These are phyloP conservation scores for Pulveroboletus frians DNA, from an alignment of 768 basidiomycete species.

Conservation along the genomic window DNA sequence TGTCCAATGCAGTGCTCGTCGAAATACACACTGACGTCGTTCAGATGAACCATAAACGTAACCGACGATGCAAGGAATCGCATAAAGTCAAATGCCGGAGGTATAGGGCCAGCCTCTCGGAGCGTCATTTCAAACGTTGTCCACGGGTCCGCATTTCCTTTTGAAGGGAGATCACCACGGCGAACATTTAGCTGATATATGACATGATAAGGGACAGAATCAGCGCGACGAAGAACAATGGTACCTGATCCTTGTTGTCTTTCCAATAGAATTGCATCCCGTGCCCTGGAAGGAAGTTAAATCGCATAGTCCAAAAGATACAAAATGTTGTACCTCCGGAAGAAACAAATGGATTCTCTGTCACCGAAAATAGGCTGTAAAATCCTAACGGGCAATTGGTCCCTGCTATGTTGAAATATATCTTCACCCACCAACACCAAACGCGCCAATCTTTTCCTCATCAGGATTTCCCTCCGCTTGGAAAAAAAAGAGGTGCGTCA, in stretches of 20 bases:
- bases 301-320: not conserved
- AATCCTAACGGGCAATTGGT: slow-evolving; percentile 41
- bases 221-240: not conserved
- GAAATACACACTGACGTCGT: slow-evolving; percentile 74
- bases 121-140: slow-evolving; percentile 88
- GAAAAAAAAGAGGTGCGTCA: not conserved
- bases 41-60: slow-evolving; percentile 84
- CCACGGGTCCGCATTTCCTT: slow-evolving; percentile 48
- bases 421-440: slow-evolving; percentile 19
- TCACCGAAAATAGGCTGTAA: slow-evolving; percentile 78
- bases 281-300: slow-evolving; percentile 42
- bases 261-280: slow-evolving; percentile 99
- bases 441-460: slow-evolving; percentile 24
- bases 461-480: slow-evolving; percentile 25
- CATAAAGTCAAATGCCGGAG: slow-evolving; percentile 79
- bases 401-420: not conserved
- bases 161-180: slow-evolving; percentile 56
- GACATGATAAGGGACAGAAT: slow-evolving; percentile 1
- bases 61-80: slow-evolving; percentile 88
- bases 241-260: slow-evolving; percentile 81
- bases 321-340: slow-evolving; percentile 59
- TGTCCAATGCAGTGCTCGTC: slow-evolving; percentile 69
- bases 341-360: slow-evolving; percentile 77
- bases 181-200: slow-evolving; percentile 67
- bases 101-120: slow-evolving; percentile 75